Evolutionary conservation across 1,139 yeast genomes (phyloP).

Genomic region (Kodamaea arcana): DNA sequence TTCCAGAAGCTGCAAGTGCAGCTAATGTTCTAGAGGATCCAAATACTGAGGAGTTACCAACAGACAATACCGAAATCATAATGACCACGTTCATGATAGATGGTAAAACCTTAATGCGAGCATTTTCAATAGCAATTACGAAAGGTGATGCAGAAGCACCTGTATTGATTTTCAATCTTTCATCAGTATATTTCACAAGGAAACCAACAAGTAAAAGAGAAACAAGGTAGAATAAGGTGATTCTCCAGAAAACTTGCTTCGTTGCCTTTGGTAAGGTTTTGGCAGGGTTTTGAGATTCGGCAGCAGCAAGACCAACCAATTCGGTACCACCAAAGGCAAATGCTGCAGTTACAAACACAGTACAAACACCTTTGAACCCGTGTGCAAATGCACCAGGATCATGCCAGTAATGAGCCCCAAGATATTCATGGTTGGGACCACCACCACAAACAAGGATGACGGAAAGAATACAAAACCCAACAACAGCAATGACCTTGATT

Average conservation of each 20-base stretch:
- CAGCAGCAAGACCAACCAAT: constrained; percentile 46
- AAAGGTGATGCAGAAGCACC: constrained; percentile 67
- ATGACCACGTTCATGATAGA: constrained; percentile 25
- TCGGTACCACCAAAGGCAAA: constrained; percentile 44
- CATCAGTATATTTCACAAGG: constrained; percentile 61
- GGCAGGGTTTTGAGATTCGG: constrained; percentile 43
- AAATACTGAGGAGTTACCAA: constrained; percentile 45
- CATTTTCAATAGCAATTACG: constrained; percentile 44
- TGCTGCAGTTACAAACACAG: constrained; percentile 42
- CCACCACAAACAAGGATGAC: constrained; percentile 40
- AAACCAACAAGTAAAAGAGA: constrained; percentile 60
- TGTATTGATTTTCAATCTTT: constrained; percentile 43
- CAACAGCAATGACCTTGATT: constrained; percentile 33
- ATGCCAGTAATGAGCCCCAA: constrained; percentile 48
- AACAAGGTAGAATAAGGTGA: constrained; percentile 57
- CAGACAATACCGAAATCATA: constrained; percentile 22
- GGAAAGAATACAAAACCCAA: constrained; percentile 39
- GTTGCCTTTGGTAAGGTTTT: constrained; percentile 63
- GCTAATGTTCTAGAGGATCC: constrained; percentile 80
- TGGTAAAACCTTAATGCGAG: constrained; percentile 22
- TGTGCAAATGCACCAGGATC: constrained; percentile 39
- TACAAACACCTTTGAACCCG: constrained; percentile 42
- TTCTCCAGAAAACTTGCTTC: constrained; percentile 72
- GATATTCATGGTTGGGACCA: constrained; percentile 30
- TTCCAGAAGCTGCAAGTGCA: constrained; percentile 77